These are phyloP conservation scores for Rhododendron ferrugineum DNA, from an alignment of 148 eudicot species.

Conservation along the genomic window DNA sequence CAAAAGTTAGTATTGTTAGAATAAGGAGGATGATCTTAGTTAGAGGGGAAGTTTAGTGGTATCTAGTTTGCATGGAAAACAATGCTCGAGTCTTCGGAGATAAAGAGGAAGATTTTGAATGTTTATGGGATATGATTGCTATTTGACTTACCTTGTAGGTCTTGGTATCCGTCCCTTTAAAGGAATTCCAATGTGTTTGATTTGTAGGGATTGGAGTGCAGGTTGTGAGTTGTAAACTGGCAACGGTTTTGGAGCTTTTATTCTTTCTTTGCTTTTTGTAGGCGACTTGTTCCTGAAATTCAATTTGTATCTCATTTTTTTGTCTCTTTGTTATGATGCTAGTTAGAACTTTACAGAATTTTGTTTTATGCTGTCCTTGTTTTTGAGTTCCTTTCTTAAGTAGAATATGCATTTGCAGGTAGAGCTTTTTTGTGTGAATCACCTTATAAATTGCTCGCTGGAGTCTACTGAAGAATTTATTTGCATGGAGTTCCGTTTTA, in stretches of 20 bases:
- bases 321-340: neutral
- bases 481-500: constrained; percentile 98
- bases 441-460: constrained; percentile 92
- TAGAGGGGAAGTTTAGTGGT: neutral
- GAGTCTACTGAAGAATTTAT: constrained; percentile 97
- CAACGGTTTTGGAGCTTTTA: neutral
- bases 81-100: neutral
- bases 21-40: neutral
- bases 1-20: too few relatives aligned
- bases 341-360: neutral
- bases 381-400: neutral
- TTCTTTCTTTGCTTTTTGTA: neutral
- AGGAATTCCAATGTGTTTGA: neutral
- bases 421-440: constrained; percentile 97
- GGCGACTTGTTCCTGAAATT: neutral
- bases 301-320: neutral
- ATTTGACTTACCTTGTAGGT: neutral
- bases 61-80: neutral
- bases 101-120: neutral
- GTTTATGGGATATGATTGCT: neutral
- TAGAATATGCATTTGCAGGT: constrained; percentile 49
- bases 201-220: neutral
- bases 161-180: neutral
- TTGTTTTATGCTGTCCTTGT: neutral
- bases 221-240: neutral